phyloP scores from a whole-genome alignment of 805 yeast genomes.

The Wickerhamomyces xylosicus region DNA sequence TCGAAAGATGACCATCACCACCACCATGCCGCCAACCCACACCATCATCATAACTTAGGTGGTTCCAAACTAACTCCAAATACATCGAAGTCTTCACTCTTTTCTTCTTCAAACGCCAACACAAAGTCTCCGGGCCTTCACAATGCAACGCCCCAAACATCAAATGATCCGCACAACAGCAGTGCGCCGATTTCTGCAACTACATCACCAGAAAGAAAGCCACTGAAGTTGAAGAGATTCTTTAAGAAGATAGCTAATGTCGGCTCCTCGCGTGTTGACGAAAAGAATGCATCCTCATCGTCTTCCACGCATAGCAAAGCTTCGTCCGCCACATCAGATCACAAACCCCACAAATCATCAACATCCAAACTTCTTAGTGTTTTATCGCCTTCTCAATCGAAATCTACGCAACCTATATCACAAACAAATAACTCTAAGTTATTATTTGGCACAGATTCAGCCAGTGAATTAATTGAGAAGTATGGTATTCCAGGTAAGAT shows the following conservation, averaged over 20 bases:
- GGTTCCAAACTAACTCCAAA: slow-evolving; percentile 15
- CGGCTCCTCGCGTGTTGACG: slow-evolving; percentile 6
- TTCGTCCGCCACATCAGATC: neutral
- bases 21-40: neutral
- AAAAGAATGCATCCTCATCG: neutral
- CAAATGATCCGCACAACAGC: slow-evolving; percentile 1
- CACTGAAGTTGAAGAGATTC: slow-evolving; percentile 33
- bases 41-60: too few species aligned
- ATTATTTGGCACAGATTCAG: slow-evolving; percentile 28
- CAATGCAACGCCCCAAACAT: slow-evolving; percentile 7
- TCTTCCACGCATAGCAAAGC: neutral
- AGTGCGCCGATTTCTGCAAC: neutral
- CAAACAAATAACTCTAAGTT: slow-evolving; percentile 17
- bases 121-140: neutral
- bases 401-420: slow-evolving; percentile 2
- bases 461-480: slow-evolving; percentile 37
- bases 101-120: slow-evolving; percentile 11
- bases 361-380: slow-evolving; percentile 8
- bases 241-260: slow-evolving; percentile 32
- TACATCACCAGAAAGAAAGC: slow-evolving; percentile 8
- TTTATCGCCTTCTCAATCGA: slow-evolving; percentile 15
- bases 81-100: slow-evolving; percentile 15
- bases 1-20: slow-evolving; percentile 6
- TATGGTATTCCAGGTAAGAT: slow-evolving; percentile 69
- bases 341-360: neutral